A percentile compares a stretch with the other conserved stretches of the same genome.
phyloP scores from a whole-genome alignment of 1,284 basidiomycete species.

The Ustilago loliicola region DNA sequence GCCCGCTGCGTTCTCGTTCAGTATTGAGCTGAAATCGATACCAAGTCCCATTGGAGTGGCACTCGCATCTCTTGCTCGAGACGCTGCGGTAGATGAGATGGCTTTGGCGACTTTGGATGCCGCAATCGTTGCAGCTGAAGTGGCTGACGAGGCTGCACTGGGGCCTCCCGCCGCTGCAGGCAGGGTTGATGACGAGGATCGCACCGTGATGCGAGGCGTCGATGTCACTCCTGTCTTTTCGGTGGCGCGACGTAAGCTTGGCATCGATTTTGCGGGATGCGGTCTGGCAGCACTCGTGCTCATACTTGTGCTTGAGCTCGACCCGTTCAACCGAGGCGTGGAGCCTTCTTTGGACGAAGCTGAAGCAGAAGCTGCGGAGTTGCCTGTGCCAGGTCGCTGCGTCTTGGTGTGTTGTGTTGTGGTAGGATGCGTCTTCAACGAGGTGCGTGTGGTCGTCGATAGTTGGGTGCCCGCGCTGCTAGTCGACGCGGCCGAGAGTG shows the following conservation, averaged over 20 bases:
- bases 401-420: conserved; percentile 9
- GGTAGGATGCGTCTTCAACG: conserved; percentile 15
- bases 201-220: conserved; percentile 45
- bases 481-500: conserved; percentile 31
- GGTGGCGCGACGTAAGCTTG: conserved; percentile 34
- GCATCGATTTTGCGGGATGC: conserved; percentile 44
- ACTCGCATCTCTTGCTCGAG: conserved; percentile 11
- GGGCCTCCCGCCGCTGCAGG: background rate
- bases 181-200: conserved; percentile 33
- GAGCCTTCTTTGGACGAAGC: conserved; percentile 15
- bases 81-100: conserved; percentile 11
- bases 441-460: conserved; percentile 28
- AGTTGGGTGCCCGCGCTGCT: conserved; percentile 33
- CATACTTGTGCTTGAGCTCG: background rate
- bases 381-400: conserved; percentile 28
- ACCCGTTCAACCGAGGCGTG: conserved; percentile 16
- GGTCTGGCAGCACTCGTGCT: conserved; percentile 10
- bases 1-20: conserved; percentile 10
- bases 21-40: conserved; percentile 32
- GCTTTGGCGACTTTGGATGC: conserved; percentile 38
- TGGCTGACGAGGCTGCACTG: background rate
- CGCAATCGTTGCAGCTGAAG: conserved; percentile 24
- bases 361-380: conserved; percentile 16
- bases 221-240: conserved; percentile 29
- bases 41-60: conserved; percentile 32